Evolutionary conservation across 345 rosid genomes (phyloP), one percentile per base, ranked within the genome.

Genomic region (Trapa bicornis): DNA sequence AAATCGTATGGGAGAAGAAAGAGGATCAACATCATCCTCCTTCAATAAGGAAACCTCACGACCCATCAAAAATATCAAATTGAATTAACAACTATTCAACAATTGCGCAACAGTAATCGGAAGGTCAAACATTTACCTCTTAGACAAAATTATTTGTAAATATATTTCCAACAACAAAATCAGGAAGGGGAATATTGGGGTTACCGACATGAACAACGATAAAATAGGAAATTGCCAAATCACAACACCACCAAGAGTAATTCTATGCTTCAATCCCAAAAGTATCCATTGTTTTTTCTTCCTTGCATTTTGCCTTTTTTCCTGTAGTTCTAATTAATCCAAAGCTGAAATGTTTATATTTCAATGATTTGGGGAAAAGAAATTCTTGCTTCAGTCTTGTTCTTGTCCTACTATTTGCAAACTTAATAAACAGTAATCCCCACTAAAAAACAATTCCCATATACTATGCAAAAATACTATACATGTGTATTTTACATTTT

Each of bases 1-100:
- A 41, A 41, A 65, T 65, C 67, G 53, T 65, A 37, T 4, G 52
- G 53, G 37, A 35, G 53, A 65, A 65, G 67, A 65, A 65, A 65
- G 37, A 22, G 67, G 52, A 65, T 65, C 48, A 45, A 7, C 12
- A 45, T 45, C 11, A 45, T 45, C 47, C 38, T 15, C 38, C 32
- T 58, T 16, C 15, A 58, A 33, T 58, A 58, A 5, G 63, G 63
- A 33, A 58, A 29, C 63, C 9, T 58, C 63, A 58, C 13, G 63
- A 58, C 32, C 63, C 32, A 35, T 58, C 63, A 57, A 57, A 57
- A 57, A 6, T 33, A 6, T 6, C 8, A 9, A 58, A 8, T 58
- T 32, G 33, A 10, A 35, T 32, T 32, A 10, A 58, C 32, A n/a
- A 58, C 10, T 58, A 29, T 29, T 13, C 63, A 33, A 58, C 13